Base-by-base conservation (phyloP, 495 filamentous ascomycete species). In the Hamigera avellanea region DNA sequence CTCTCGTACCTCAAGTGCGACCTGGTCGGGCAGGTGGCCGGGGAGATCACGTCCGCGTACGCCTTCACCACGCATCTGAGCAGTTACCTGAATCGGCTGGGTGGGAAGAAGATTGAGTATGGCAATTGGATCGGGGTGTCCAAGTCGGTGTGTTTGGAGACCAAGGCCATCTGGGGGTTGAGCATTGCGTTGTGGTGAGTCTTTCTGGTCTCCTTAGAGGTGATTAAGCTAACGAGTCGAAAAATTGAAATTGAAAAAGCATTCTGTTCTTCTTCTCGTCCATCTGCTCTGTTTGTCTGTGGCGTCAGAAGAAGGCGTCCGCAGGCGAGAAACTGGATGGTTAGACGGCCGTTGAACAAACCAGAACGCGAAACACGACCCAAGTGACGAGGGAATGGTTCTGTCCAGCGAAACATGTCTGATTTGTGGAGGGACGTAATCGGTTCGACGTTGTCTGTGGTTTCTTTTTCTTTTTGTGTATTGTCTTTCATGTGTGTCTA, bases 111-210 rank as follows among this genome's bases (percentile, higher is more conserved):
- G 18, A 55, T 81, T 16, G 62, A 69, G 15, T 78, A 80, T 50
- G 46, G 44, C 43, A 53, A 67, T 42, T 81, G 76, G 76, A 69
- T 83, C 44, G 67, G 76, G 19, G 66, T 68, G 9, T 80, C 71
- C 36, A 78, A 77, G 62, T 54, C 70, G 12, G 81, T 83, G 40
- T 95, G 89, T 64, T 75, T 73, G 45, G 78, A 91, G 68, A 80
- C 81, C 57, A 94, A 95, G 67, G 75, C 81, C 8, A 77, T 88
- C 42, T 95, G 86, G 89, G 89, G 86, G 13, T 56, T 95, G 38
- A 72, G 73, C 57, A 93, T 94, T 64, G 79, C 81, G 5, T 66
- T 89, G 23, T 89, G 74, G 75, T 80, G 45, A 45, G 68, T 65
- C 9, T 14, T 19, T 26, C n/a, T n/a, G 26, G 16, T n/a, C 25